These are phyloP conservation scores for Amylostereum areolatum DNA, from an alignment of 1,284 basidiomycete genomes.

Conservation along the genomic window DNA sequence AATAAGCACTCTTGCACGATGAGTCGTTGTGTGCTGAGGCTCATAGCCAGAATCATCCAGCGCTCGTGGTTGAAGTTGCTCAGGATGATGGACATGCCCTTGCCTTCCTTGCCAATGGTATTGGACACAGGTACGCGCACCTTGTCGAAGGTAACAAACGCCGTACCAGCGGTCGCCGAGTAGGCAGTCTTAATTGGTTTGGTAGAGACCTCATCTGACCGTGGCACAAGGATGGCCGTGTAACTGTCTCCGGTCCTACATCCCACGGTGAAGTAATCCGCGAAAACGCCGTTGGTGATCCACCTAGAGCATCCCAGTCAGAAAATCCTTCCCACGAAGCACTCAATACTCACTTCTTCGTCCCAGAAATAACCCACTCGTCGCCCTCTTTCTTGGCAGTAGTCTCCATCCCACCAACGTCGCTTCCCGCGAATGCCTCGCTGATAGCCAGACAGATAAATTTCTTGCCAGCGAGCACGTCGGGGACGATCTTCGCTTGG, in stretches of 20 bases:
- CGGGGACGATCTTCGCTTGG: conserved; percentile 59
- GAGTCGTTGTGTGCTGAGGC: conserved; percentile 64
- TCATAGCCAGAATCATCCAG: conserved; percentile 79
- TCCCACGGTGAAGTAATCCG: conserved; percentile 76
- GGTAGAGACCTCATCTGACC: conserved; percentile 78
- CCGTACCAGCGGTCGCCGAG: conserved; percentile 82
- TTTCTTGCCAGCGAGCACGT: conserved; percentile 77
- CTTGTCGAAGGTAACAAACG: conserved; percentile 89
- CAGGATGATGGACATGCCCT: conserved; percentile 84
- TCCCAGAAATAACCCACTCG: conserved; percentile 83
- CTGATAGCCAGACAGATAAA: conserved; percentile 70
- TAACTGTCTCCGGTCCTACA: conserved; percentile 77
- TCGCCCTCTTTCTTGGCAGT: conserved; percentile 82
- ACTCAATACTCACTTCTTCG: conserved; percentile 58
- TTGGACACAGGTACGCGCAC: conserved; percentile 83
- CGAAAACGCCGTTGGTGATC: conserved; percentile 89
- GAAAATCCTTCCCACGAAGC: neutral
- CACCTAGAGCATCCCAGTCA: conserved; percentile 42
- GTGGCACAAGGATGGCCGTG: conserved; percentile 82
- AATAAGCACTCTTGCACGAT: conserved; percentile 79
- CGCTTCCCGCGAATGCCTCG: conserved; percentile 89
- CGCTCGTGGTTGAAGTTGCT: conserved; percentile 83
- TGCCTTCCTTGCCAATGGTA: conserved; percentile 81
- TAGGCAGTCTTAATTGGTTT: conserved; percentile 91
- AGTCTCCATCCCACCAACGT: conserved; percentile 82